phyloP scores from a whole-genome alignment of 768 basidiomycete species.

The Pholiota conissans region DNA sequence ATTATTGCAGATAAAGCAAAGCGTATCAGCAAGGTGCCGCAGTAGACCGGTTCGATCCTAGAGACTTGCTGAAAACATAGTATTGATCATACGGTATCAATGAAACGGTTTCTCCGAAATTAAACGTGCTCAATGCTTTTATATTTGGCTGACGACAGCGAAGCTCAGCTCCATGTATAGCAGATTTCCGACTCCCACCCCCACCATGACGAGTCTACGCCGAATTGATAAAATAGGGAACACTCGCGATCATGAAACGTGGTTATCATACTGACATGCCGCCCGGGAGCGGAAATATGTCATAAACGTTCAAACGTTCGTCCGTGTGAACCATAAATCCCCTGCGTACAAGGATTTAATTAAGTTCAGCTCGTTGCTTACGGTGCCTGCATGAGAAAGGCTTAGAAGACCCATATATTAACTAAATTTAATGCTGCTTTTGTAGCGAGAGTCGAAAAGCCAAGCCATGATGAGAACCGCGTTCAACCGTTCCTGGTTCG shows the following conservation, averaged over 20 bases:
- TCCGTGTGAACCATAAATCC: neutral
- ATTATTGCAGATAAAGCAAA: neutral
- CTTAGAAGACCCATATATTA: too few species aligned
- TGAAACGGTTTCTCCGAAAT: neutral
- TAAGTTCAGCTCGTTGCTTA: too few species aligned
- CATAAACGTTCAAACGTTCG: neutral
- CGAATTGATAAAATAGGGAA: neutral
- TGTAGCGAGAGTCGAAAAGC: too few species aligned
- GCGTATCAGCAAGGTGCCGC: neutral
- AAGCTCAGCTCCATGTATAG: neutral
- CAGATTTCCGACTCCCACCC: neutral
- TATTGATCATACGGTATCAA: neutral
- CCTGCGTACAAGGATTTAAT: too few species aligned
- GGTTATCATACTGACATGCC: neutral
- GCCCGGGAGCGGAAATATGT: neutral
- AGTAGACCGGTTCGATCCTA: neutral
- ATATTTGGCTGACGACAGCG: neutral
- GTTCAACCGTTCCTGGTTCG: too few species aligned
- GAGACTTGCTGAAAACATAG: neutral
- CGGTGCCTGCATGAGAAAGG: too few species aligned
- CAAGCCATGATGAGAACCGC: too few species aligned
- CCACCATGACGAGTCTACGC: neutral
- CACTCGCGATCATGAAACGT: neutral
- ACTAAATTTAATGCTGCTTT: too few species aligned
- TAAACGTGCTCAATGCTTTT: neutral